phyloP scores from a whole-genome alignment of 2,329 filamentous ascomycete species.

The Calonectria pseudoturangicola region DNA sequence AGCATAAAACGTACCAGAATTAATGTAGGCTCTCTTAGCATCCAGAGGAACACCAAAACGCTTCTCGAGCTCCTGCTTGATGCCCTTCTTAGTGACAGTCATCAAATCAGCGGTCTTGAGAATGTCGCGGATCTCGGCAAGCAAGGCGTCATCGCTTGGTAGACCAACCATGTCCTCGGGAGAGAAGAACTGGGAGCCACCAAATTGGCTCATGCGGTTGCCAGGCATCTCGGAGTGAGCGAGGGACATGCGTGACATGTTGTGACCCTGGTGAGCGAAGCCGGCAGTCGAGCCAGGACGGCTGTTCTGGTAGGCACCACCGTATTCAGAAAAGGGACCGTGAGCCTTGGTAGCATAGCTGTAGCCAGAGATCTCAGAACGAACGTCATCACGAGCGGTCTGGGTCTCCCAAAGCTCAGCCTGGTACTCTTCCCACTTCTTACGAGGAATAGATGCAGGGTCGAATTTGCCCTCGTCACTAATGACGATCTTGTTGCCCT shows the following conservation, averaged over 20 bases:
- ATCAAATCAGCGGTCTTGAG: slow-evolving; percentile 94
- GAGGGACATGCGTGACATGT: slow-evolving; percentile 84
- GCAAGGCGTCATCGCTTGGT: slow-evolving; percentile 90
- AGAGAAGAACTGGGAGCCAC: slow-evolving; percentile 75
- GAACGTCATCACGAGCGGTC: slow-evolving; percentile 86
- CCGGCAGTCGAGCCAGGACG: slow-evolving; percentile 74
- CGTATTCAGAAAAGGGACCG: slow-evolving; percentile 81
- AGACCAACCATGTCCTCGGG: slow-evolving; percentile 83
- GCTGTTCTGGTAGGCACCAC: slow-evolving; percentile 76
- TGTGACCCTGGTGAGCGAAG: slow-evolving; percentile 62
- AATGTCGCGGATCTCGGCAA: slow-evolving; percentile 96
- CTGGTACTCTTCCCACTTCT: slow-evolving; percentile 99
- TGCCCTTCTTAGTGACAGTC: slow-evolving; percentile 98
- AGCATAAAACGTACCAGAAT: slow-evolving; percentile 81
- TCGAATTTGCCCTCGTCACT: slow-evolving; percentile 99
- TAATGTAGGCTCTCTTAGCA: slow-evolving; percentile 93
- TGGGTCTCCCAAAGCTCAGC: slow-evolving; percentile 97
- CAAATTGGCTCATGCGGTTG: slow-evolving; percentile 77
- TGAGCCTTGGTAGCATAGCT: slow-evolving; percentile 93
- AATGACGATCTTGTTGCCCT: slow-evolving; percentile 92
- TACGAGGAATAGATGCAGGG: slow-evolving; percentile 91
- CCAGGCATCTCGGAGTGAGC: slow-evolving; percentile 81
- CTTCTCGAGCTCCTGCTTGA: slow-evolving; percentile 94
- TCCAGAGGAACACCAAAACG: slow-evolving; percentile 92
- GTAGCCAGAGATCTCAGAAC: slow-evolving; percentile 93